Evolutionary conservation across 1,284 basidiomycete genomes (phyloP).

Genomic region (Microbotryomycetes sp.): DNA sequence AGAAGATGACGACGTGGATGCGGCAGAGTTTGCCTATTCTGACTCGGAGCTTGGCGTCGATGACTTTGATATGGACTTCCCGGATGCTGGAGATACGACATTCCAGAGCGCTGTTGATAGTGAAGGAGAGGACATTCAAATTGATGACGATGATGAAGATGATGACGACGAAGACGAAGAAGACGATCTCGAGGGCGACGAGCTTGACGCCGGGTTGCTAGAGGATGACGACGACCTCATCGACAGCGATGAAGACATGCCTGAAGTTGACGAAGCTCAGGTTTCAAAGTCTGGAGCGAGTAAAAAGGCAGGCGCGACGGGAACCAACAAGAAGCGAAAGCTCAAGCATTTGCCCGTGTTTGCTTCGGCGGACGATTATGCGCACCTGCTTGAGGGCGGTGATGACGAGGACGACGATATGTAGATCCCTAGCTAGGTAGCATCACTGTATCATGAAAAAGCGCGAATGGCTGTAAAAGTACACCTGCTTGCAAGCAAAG

Average conservation of each 20-base stretch:
- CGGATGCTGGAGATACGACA: not conserved
- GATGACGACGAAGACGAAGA: constrained; percentile 42
- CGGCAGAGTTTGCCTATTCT: constrained; percentile 27
- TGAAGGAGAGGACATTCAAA: not conserved
- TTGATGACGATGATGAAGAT: constrained; percentile 56
- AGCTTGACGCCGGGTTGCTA: constrained; percentile 29
- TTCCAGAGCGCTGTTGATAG: not conserved
- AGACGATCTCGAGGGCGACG: constrained; percentile 31
- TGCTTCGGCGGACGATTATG: constrained; percentile 92
- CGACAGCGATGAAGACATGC: constrained; percentile 33
- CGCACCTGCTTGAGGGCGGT: constrained; percentile 76
- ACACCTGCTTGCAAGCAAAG: too few relatives aligned
- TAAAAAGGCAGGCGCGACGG: constrained; percentile 47
- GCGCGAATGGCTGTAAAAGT: too few relatives aligned
- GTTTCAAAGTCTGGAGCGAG: constrained; percentile 49
- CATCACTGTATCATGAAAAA: too few relatives aligned
- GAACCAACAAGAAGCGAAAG: constrained; percentile 62
- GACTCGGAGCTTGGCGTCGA: constrained; percentile 5
- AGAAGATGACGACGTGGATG: constrained; percentile 30
- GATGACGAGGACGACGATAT: constrained; percentile 41
- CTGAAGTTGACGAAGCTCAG: constrained; percentile 39
- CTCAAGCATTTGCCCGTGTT: constrained; percentile 71
- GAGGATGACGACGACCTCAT: constrained; percentile 35
- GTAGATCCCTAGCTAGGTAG: too few relatives aligned
- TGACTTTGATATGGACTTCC: not conserved